Conservation (phyloP, 805 yeast species). For the Blastobotrys peoriensis region DNA sequence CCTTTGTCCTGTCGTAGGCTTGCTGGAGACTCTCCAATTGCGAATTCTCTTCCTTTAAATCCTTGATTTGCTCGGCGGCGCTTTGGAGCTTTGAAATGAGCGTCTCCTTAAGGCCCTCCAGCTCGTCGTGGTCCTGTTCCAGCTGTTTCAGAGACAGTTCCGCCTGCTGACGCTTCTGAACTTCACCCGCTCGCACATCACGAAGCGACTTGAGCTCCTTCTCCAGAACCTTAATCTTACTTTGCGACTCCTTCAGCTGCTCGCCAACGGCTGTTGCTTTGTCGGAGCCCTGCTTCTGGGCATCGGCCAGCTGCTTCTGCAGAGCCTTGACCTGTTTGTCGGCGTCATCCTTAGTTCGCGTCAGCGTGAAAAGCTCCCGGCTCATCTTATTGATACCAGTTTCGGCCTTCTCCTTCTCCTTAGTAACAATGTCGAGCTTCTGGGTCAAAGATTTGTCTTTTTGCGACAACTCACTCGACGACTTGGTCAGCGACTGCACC, state of each 20-base stretch:
- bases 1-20: neutral
- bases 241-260: slow-evolving; percentile 20
- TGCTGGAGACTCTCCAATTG: neutral
- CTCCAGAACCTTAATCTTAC: slow-evolving; percentile 18
- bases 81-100: slow-evolving; percentile 42
- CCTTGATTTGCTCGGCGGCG: slow-evolving; percentile 33
- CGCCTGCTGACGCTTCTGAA: slow-evolving; percentile 19
- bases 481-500: slow-evolving; percentile 31
- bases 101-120: slow-evolving; percentile 33
- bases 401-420: slow-evolving; percentile 61
- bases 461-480: slow-evolving; percentile 28
- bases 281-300: slow-evolving; percentile 4
- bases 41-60: slow-evolving; percentile 16
- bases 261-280: slow-evolving; percentile 3
- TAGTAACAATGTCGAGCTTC: slow-evolving; percentile 32
- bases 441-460: slow-evolving; percentile 28
- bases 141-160: slow-evolving; percentile 16
- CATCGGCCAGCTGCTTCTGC: slow-evolving; percentile 37
- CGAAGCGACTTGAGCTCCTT: slow-evolving; percentile 4
- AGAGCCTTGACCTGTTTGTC: slow-evolving; percentile 38
- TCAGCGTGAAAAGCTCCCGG: slow-evolving; percentile 65
- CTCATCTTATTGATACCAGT: slow-evolving; percentile 88
- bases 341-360: slow-evolving; percentile 50
- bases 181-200: slow-evolving; percentile 16
- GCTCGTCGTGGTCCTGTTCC: slow-evolving; percentile 26